Conservation (phyloP, 495 filamentous ascomycete species). For the Mytilinidion resinicola region DNA sequence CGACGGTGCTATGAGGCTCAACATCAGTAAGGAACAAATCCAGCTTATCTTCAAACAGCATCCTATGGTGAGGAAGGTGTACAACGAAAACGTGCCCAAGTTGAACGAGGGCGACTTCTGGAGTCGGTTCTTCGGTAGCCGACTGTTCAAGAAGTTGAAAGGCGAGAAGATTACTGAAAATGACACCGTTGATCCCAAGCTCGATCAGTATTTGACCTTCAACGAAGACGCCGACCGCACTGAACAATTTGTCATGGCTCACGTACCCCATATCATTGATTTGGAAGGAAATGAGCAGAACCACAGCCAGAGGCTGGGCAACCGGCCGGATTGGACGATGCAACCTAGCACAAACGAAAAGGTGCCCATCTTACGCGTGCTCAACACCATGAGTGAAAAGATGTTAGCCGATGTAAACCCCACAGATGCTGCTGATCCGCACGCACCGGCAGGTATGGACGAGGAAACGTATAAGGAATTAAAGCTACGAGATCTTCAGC, state of each 20-base stretch:
- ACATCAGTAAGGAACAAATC: constrained; percentile 86
- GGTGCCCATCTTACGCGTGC: constrained; percentile 71
- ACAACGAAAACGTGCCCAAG: constrained; percentile 88
- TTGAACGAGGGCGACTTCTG: constrained; percentile 77
- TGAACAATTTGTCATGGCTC: constrained; percentile 45
- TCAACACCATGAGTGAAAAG: constrained; percentile 85
- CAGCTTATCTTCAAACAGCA: constrained; percentile 89
- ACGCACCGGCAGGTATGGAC: constrained; percentile 59
- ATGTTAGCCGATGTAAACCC: constrained; percentile 81
- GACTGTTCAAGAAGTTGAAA: constrained; percentile 83
- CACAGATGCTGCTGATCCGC: constrained; percentile 57
- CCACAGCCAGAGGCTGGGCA: constrained; percentile 69
- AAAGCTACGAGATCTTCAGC: constrained; percentile 74
- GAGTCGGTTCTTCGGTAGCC: constrained; percentile 84
- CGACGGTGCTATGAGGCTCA: constrained; percentile 70
- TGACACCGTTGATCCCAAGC: constrained; percentile 63
- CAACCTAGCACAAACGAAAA: constrained; percentile 58
- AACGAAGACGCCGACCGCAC: constrained; percentile 47
- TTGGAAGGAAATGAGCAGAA: constrained; percentile 91
- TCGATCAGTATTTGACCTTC: constrained; percentile 76
- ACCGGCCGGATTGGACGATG: constrained; percentile 83
- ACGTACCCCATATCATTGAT: constrained; percentile 84
- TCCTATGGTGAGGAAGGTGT: constrained; percentile 81
- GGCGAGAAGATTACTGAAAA: constrained; percentile 74
- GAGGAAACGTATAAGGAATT: constrained; percentile 69